Base-by-base conservation (phyloP, 306 rosid genomes). In the Sesbania bispinosa region DNA sequence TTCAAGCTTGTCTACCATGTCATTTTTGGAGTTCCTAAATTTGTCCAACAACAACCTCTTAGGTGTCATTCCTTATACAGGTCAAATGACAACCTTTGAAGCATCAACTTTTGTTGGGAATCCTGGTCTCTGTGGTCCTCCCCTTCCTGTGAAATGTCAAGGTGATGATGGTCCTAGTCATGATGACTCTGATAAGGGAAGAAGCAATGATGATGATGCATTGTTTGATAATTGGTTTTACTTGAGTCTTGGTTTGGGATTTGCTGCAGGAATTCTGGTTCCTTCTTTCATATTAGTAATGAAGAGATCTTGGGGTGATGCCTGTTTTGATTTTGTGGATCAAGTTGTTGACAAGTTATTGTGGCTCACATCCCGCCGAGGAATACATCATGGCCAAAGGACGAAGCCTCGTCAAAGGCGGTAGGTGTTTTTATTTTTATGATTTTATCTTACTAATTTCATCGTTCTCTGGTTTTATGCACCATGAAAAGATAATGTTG, bases 201-300 rank as follows among this genome's bases (percentile, higher is more conserved):
- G 3, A 0, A 14, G 24, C 15, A 14, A 3, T 67, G 64, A 45
- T 2, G 45, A 55, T 6, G 60, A 65, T 33, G 46, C n/a, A n/a
- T n/a, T 81, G 7, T 19, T 75, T 46, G 85, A 82, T 33, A 58
- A 67, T 2, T 77, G 82, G 84, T 84, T 87, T 77, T 82, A 79
- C 76, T 32, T 79, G 64, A 77, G 85, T 45, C 74, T 77, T 77
- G 91, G 87, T 42, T 58, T 84, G 79, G 91, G 87, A 27, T 77
- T 79, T 73, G 82, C 83, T 46, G 66, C 72, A 15, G 83, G 82
- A 4, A 9, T 73, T 33, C 38, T 81, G 2, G 77, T 79, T 64
- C 85, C 88, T 46, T 81, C 11, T 54, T 6, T 84, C 54, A 46
- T 84, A 70, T 61, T 86, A 14, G 35, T 63, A 30, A 27, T 59